Conservation (phyloP, 257 asterid species). For the Solanum etuberosum region DNA sequence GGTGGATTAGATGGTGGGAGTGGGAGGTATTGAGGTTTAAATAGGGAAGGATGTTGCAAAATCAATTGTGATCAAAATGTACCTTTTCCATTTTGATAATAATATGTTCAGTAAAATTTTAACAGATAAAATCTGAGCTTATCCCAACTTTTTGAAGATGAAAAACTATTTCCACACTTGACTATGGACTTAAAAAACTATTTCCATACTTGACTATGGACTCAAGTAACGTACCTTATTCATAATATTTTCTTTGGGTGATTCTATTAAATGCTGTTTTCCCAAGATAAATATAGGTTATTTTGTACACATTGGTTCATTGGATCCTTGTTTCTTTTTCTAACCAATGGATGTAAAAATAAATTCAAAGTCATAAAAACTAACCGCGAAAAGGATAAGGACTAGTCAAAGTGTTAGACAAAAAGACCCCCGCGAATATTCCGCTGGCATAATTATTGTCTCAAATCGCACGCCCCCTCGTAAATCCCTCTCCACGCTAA, state of each 20-base stretch:
- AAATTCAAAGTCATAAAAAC: constrained; percentile 10
- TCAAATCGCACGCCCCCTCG: constrained; percentile 3
- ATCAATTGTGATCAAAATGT: too few species aligned
- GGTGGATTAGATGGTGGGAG: not conserved
- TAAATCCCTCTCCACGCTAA: not conserved
- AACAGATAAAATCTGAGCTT: not conserved
- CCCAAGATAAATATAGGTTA: not conserved
- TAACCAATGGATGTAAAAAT: not conserved
- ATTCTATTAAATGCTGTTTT: not conserved
- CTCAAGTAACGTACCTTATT: not conserved
- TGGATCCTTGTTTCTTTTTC: not conserved
- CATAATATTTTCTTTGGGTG: not conserved
- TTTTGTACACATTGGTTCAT: not conserved
- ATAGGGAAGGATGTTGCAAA: not conserved
- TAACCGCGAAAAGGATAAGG: constrained; percentile 9
- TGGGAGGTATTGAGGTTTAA: not conserved
- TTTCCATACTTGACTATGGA: not conserved
- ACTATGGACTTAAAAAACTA: not conserved
- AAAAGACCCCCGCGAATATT: constrained; percentile 19
- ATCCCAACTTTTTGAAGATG: not conserved
- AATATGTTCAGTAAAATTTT: too few species aligned
- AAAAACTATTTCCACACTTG: not conserved
- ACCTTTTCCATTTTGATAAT: too few species aligned
- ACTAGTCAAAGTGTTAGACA: constrained; percentile 20
- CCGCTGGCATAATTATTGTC: constrained; percentile 21